These are phyloP conservation scores for Crithidia bombi DNA, from an alignment of 208 protist genomes.

Conservation along the genomic window DNA sequence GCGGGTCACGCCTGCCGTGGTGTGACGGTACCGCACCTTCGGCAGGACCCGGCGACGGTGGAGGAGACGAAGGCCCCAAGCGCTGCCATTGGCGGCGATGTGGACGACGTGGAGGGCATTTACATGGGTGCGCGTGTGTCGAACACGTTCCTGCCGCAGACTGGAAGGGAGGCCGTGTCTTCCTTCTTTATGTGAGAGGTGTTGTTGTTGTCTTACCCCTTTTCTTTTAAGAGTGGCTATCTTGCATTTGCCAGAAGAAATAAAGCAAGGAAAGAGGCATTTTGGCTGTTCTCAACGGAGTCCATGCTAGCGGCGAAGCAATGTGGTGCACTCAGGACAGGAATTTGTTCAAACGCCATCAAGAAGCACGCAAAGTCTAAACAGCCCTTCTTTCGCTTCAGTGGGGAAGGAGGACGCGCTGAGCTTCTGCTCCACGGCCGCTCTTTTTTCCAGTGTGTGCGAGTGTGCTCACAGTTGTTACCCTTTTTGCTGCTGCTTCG, in stretches of 20 bases:
- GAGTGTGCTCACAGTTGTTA: too few relatives aligned
- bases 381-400: too few relatives aligned
- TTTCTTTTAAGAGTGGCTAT: not conserved
- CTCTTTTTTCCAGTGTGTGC: too few relatives aligned
- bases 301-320: not conserved
- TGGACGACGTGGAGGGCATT: slow-evolving; percentile 34
- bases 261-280: not conserved
- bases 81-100: slow-evolving; percentile 9
- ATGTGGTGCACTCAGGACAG: not conserved
- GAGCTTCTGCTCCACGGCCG: too few relatives aligned
- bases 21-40: slow-evolving; percentile 39
- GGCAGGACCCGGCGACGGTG: slow-evolving; percentile 19
- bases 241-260: not conserved
- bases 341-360: not conserved
- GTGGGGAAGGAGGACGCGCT: too few relatives aligned
- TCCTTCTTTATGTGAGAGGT: slow-evolving; percentile 72
- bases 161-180: slow-evolving; percentile 62
- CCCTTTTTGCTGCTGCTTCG: too few relatives aligned
- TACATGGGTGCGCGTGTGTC: slow-evolving; percentile 30
- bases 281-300: not conserved
- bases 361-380: too few relatives aligned
- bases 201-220: not conserved
- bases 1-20: slow-evolving; percentile 69
- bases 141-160: slow-evolving; percentile 37
- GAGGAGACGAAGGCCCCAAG: slow-evolving; percentile 1